Base-by-base conservation (phyloP, 106 monocot genomes). In the Agapanthus africanus region DNA sequence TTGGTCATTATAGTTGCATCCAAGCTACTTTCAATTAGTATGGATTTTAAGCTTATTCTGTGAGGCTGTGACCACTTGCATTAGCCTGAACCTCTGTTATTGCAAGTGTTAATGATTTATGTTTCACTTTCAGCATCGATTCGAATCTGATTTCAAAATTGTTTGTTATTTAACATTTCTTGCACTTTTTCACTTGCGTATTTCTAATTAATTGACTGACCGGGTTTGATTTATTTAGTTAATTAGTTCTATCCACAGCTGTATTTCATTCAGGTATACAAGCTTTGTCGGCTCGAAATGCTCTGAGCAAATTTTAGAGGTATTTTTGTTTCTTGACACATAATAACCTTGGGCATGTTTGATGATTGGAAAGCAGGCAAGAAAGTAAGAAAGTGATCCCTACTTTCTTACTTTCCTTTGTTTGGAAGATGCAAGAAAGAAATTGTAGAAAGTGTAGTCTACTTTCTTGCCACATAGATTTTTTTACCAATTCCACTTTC, bases 241-340 rank as follows among this genome's bases (percentile, higher is more conserved):
- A n/a, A n/a, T 36, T 61, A 61, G 36, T 6, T n/a, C 18, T n/a
- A n/a, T n/a, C n/a, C n/a, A n/a, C n/a, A n/a, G n/a, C n/a, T n/a
- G n/a, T n/a, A n/a, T n/a, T n/a, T n/a, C n/a, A n/a, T 70, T 25
- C 71, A 97, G 97, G 92, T 97, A 31, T 97, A 93, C 73, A 99
- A 99, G 68, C 84, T n/a, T 93, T 37, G 70, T 83, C 13, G 87
- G 33, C 57, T 90, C 79, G 37, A 90, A 87, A 64, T 81, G 74
- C 72, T 93, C 90, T 27, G 87, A 83, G 70, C 99, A 99, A 67
- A 27, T 78, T 19, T 77, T 99, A 19, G 99, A 93, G 93, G 99
- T 93, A 87, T 38, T 34, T 14, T 30, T 69, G 41, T 34, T 74
- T 51, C 33, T 74, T 7, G 15, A 59, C 11, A 23, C 22, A 7